Conservation (phyloP, 1,139 yeast genomes). For the Nakaseomyces uthaithaninus region DNA sequence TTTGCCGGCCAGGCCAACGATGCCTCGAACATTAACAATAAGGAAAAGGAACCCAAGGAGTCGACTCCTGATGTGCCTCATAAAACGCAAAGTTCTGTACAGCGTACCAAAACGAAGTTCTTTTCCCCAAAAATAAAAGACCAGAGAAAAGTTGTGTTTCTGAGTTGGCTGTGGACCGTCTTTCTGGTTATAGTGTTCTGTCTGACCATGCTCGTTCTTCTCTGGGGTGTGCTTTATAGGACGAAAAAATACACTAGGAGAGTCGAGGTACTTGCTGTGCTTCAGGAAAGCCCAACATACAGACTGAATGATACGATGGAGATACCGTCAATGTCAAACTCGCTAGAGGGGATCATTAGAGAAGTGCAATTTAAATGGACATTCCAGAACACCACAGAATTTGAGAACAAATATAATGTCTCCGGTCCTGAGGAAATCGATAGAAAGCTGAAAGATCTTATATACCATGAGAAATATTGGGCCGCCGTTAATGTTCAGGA, state of each 20-base stretch:
- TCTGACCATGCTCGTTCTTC: conserved; percentile 6
- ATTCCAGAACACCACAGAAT: conserved; percentile 26
- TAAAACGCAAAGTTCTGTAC: conserved; percentile 7
- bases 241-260: conserved; percentile 5
- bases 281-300: conserved; percentile 7
- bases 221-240: conserved; percentile 10
- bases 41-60: neutral
- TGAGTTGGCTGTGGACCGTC: conserved; percentile 11
- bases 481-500: conserved; percentile 41
- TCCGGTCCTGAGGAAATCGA: conserved; percentile 33
- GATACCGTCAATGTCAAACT: conserved; percentile 5
- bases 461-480: conserved; percentile 49
- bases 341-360: conserved; percentile 12
- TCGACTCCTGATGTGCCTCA: neutral
- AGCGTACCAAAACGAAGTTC: conserved; percentile 8
- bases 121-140: conserved; percentile 13
- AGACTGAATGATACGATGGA: neutral
- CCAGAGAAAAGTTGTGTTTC: conserved; percentile 12
- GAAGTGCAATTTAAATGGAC: conserved; percentile 22
- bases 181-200: conserved; percentile 7
- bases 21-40: neutral
- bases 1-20: neutral
- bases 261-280: conserved; percentile 6
- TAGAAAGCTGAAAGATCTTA: conserved; percentile 34
- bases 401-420: conserved; percentile 28